Percentiles rank a stretch among this genome's conserved stretches.
phyloP scores from a whole-genome alignment of 78 protist genomes.

The Planoprotostelium fungivorum region DNA sequence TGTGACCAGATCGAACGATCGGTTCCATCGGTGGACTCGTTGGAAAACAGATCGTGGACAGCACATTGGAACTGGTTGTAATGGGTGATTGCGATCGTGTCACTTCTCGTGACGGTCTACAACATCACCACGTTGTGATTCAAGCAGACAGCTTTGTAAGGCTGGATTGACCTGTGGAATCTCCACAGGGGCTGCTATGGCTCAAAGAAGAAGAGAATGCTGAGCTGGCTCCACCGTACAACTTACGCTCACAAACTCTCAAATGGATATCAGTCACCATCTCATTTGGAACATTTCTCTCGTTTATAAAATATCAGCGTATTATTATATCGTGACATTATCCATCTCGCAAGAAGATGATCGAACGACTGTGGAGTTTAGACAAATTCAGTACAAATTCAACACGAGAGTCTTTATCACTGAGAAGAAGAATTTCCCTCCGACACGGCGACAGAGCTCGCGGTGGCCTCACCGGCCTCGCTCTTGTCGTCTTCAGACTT shows the following conservation, averaged over 20 bases:
- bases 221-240: constrained; percentile 2
- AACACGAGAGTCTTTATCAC: too few relatives aligned
- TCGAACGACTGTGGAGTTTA: too few relatives aligned
- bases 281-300: constrained; percentile 1
- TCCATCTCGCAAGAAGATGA: too few relatives aligned
- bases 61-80: not conserved
- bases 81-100: not conserved
- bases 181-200: not conserved
- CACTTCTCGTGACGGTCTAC: not conserved
- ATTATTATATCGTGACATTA: not conserved
- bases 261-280: not conserved
- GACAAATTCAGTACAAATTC: too few relatives aligned
- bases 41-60: not conserved
- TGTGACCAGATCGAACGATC: not conserved
- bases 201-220: not conserved
- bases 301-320: not conserved
- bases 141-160: not conserved
- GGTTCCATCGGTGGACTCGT: not conserved
- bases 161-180: not conserved
- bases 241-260: too few relatives aligned
- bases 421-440: too few relatives aligned
- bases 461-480: too few relatives aligned
- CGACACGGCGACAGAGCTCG: too few relatives aligned
- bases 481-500: not conserved
- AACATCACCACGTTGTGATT: not conserved